Evolutionary conservation across 148 eudicot species (phyloP).

Genomic region (Rhododendron ovatum): DNA sequence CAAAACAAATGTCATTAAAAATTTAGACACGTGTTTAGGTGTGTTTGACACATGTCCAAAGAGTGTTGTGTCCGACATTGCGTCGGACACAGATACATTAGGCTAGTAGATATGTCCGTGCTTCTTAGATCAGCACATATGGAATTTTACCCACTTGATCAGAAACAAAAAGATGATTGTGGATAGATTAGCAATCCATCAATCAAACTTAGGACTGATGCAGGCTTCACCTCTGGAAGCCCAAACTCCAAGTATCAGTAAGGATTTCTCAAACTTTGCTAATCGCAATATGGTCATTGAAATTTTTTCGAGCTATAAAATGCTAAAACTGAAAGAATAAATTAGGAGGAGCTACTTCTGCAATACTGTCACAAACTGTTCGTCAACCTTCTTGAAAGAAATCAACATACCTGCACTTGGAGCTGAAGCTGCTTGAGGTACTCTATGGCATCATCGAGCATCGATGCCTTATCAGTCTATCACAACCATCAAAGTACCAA

Average conservation of each 20-base stretch:
- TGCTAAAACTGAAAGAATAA: neutral
- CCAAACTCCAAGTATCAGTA: neutral
- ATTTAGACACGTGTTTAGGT: neutral
- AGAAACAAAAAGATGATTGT: neutral
- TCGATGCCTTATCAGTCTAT: slow-evolving; percentile 94
- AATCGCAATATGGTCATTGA: neutral
- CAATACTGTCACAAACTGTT: neutral
- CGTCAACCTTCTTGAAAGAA: neutral
- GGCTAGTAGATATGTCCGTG: neutral
- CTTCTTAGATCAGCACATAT: neutral
- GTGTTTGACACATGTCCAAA: neutral
- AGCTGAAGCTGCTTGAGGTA: slow-evolving; percentile 95
- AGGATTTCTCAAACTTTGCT: neutral
- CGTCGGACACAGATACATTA: neutral
- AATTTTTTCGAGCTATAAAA: neutral
- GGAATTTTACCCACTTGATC: neutral
- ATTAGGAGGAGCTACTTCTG: neutral
- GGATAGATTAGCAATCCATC: neutral
- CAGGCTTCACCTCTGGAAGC: neutral
- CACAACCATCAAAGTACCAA: slow-evolving; percentile 6
- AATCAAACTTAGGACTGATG: neutral
- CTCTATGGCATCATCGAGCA: slow-evolving; percentile 97
- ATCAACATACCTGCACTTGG: slow-evolving; percentile 69
- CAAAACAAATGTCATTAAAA: neutral
- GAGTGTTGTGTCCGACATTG: neutral